A percentile compares a stretch with the other conserved stretches of the same genome.
phyloP scores from a whole-genome alignment of 1,139 yeast genomes.

The Debaryomyces fabryi region DNA sequence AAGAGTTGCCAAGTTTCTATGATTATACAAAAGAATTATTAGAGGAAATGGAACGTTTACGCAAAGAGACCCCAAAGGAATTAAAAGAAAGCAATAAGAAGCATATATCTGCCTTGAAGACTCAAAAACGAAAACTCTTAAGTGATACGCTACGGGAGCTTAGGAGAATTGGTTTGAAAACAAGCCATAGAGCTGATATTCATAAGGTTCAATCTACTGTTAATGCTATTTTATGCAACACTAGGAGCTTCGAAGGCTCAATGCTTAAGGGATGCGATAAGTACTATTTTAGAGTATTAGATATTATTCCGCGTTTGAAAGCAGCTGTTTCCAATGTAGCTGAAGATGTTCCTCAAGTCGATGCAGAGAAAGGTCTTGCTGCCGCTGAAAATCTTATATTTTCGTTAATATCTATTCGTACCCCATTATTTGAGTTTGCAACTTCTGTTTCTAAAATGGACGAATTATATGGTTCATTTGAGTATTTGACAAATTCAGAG shows the following conservation, averaged over 20 bases:
- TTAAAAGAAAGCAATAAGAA: constrained; percentile 77
- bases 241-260: constrained; percentile 46
- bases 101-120: constrained; percentile 67
- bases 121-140: constrained; percentile 76
- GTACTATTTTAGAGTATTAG: constrained; percentile 71
- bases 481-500: constrained; percentile 19
- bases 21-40: constrained; percentile 58
- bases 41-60: constrained; percentile 62
- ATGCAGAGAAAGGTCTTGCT: constrained; percentile 76
- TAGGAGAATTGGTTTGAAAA: constrained; percentile 72
- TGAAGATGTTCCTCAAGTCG: constrained; percentile 76
- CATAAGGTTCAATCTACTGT: constrained; percentile 63
- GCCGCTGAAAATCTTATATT: constrained; percentile 74
- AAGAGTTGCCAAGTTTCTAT: constrained; percentile 42
- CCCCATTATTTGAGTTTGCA: constrained; percentile 41
- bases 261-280: constrained; percentile 53
- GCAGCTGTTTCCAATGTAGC: constrained; percentile 61
- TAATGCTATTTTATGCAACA: constrained; percentile 60
- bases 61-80: constrained; percentile 74
- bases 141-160: constrained; percentile 78
- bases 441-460: constrained; percentile 11
- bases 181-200: constrained; percentile 66
- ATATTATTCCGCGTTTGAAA: constrained; percentile 78
- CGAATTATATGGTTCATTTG: constrained; percentile 18
- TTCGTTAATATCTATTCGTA: constrained; percentile 52